Percentiles rank a stretch among this genome's conserved stretches.
Evolutionary conservation across 495 filamentous ascomycete genomes (phyloP).

Genomic region (Delitschia confertaspora): DNA sequence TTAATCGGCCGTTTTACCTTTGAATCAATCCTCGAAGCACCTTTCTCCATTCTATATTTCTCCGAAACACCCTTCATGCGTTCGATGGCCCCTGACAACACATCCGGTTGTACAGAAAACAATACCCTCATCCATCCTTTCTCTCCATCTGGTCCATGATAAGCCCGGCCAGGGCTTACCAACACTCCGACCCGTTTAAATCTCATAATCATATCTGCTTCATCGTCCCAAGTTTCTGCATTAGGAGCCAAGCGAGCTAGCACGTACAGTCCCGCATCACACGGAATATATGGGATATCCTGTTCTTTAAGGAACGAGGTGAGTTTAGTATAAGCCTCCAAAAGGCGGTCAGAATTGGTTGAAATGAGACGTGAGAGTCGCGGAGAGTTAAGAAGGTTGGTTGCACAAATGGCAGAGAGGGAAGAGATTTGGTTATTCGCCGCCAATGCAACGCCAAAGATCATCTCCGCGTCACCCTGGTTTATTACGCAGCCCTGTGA

Average conservation of each 20-base stretch:
- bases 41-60: no score
- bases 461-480: constrained; percentile 12
- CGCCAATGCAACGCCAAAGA: constrained; percentile 10
- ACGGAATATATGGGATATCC: constrained; percentile 23
- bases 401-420: constrained; percentile 11
- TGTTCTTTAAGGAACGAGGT: constrained; percentile 14
- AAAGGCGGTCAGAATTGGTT: constrained; percentile 17
- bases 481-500: constrained; percentile 1
- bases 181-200: constrained; percentile 22
- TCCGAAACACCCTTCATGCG: no score
- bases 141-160: constrained; percentile 24
- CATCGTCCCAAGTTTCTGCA: constrained; percentile 25
- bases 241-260: constrained; percentile 18
- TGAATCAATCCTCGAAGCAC: no score
- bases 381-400: constrained; percentile 13
- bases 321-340: constrained; percentile 15
- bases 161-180: constrained; percentile 19
- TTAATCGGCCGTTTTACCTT: no score
- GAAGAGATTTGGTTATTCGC: constrained; percentile 11
- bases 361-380: constrained; percentile 10
- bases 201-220: constrained; percentile 10
- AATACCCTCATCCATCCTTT: constrained; percentile 27
- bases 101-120: constrained; percentile 24
- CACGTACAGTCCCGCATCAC: constrained; percentile 24
- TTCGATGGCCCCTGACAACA: no score